Conservation (phyloP, 306 rosid species). For the Dryas drummondii region DNA sequence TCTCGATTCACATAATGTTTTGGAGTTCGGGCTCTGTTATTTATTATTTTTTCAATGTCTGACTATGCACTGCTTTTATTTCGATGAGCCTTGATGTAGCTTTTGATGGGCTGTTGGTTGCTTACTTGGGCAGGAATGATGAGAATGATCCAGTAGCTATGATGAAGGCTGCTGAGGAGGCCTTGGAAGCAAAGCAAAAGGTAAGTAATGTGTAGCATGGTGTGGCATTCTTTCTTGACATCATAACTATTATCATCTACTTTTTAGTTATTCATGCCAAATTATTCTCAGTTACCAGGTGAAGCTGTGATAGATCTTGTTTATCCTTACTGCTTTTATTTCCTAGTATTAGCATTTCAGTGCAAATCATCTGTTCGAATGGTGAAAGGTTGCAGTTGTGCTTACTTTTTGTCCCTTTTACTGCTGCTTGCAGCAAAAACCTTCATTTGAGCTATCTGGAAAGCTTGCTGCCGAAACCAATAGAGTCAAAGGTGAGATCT, state of each 20-base stretch:
- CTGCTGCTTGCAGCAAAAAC: constrained; percentile 66
- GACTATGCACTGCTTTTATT: constrained; percentile 1
- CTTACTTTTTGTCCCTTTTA: not conserved
- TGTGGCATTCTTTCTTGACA: constrained; percentile 1
- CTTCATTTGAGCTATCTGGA: constrained; percentile 97
- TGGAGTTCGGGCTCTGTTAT: not conserved
- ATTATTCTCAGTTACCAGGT: not conserved
- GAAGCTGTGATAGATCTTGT: not conserved
- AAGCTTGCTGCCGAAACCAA: constrained; percentile 97
- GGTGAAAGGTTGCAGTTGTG: constrained; percentile 4
- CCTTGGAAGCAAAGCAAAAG: constrained; percentile 78
- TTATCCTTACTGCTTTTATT: not conserved
- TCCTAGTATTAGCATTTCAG: not conserved
- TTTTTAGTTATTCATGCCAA: not conserved
- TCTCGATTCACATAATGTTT: not conserved
- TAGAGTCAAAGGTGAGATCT: constrained; percentile 70
- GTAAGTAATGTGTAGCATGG: constrained; percentile 37
- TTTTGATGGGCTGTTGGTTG: constrained; percentile 32
- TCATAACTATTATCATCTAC: not conserved
- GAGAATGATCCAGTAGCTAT: constrained; percentile 67
- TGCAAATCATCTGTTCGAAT: not conserved
- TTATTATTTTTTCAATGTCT: not conserved
- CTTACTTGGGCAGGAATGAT: constrained; percentile 61
- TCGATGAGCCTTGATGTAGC: constrained; percentile 24
- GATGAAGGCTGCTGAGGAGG: constrained; percentile 90